phyloP scores from a whole-genome alignment of 1,139 yeast species.

The Saccharomyces hybrid region DNA sequence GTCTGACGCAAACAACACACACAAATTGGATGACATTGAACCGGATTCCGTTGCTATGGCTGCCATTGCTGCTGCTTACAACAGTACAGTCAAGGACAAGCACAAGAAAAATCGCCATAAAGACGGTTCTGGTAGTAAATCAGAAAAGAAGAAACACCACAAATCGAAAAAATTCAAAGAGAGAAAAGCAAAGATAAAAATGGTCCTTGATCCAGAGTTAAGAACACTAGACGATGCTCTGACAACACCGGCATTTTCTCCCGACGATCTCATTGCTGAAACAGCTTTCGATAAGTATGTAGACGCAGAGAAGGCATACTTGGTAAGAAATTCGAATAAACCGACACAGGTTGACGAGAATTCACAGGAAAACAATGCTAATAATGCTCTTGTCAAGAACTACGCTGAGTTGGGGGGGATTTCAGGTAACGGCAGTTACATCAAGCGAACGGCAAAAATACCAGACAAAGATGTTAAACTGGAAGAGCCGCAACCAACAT shows the following conservation, averaged over 20 bases:
- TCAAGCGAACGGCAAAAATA: neutral
- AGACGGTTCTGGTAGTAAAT: conserved; percentile 5
- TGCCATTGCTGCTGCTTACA: conserved; percentile 28
- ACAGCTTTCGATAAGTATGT: neutral
- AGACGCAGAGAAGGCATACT: neutral
- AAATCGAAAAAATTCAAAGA: conserved; percentile 7
- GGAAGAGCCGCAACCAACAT: conserved; percentile 6
- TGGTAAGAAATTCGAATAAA: neutral
- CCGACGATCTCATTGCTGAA: neutral
- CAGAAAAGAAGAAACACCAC: conserved; percentile 8
- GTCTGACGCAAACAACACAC: neutral
- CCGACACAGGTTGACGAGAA: neutral
- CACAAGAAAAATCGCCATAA: conserved; percentile 16
- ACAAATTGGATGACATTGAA: conserved; percentile 5
- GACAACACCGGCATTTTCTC: neutral
- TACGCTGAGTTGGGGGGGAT: neutral
- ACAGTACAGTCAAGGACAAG: conserved; percentile 16
- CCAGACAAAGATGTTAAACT: neutral
- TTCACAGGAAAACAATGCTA: neutral
- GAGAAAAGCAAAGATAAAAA: conserved; percentile 16
- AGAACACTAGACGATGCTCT: conserved; percentile 40
- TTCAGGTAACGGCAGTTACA: neutral
- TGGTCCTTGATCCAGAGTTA: conserved; percentile 55
- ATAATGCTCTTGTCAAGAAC: neutral
- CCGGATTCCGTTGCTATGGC: conserved; percentile 27